Evolutionary conservation across 2,329 filamentous ascomycete species (phyloP).

Genomic region (Talaromyces sp.): DNA sequence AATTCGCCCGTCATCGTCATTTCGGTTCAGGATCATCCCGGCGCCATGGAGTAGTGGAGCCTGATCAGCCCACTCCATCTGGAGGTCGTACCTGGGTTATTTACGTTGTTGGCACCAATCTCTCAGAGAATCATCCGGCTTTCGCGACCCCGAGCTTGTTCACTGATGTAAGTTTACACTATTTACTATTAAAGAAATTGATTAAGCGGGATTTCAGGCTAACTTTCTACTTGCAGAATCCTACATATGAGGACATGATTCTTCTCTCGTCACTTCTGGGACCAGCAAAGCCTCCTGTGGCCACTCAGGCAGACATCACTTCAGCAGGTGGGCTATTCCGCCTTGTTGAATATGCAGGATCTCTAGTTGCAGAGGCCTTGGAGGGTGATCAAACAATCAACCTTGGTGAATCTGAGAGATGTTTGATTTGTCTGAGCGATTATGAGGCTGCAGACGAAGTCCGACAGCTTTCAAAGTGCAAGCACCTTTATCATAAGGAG

Average conservation of each 20-base stretch:
- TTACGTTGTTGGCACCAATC: constrained; percentile 64
- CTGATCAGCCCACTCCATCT: constrained; percentile 45
- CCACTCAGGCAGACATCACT: constrained; percentile 59
- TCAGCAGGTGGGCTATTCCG: constrained; percentile 57
- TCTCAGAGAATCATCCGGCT: constrained; percentile 65
- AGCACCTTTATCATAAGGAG: constrained; percentile 62
- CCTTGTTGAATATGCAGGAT: constrained; percentile 42
- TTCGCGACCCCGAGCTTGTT: constrained; percentile 65
- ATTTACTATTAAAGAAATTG: background rate
- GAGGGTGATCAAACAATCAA: constrained; percentile 34
- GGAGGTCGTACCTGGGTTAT: constrained; percentile 65
- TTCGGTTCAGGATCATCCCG: constrained; percentile 58
- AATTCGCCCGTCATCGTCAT: constrained; percentile 52
- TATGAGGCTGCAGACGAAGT: constrained; percentile 59
- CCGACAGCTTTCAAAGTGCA: constrained; percentile 57
- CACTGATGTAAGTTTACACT: constrained; percentile 52
- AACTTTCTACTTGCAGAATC: constrained; percentile 40
- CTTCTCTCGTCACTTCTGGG: constrained; percentile 62
- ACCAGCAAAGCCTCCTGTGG: constrained; percentile 64
- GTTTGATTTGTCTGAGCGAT: constrained; percentile 62
- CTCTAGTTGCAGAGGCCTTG: constrained; percentile 45
- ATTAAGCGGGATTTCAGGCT: background rate
- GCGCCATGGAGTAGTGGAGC: constrained; percentile 60
- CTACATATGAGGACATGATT: constrained; percentile 69
- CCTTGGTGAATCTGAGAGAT: constrained; percentile 51